Conservation (phyloP, 805 yeast genomes). For the Cyberlindnera nakhonratchasimensis region DNA sequence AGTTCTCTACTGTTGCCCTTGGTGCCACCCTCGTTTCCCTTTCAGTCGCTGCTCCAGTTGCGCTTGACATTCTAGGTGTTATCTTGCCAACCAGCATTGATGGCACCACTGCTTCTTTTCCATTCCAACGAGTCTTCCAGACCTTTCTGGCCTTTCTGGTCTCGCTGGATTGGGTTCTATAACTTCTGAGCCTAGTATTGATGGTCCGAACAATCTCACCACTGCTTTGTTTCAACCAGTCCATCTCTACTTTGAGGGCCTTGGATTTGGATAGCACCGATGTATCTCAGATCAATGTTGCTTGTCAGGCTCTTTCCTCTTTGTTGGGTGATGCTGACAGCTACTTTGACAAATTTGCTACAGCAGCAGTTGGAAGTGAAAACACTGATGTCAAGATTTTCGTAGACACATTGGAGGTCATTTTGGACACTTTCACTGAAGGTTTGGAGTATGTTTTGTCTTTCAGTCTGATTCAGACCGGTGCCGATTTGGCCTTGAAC, state of each 20-base stretch:
- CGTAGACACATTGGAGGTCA: background rate
- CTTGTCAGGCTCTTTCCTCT: background rate
- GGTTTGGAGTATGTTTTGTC: conserved; percentile 2
- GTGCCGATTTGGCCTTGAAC: conserved; percentile 1
- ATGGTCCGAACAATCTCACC: conserved; percentile 4
- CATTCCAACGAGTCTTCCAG: background rate
- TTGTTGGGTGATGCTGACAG: background rate
- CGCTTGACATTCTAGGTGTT: background rate
- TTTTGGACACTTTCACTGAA: background rate
- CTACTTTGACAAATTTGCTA: conserved; percentile 2
- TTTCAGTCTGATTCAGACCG: conserved; percentile 1
- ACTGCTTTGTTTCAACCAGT: background rate
- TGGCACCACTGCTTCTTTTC: background rate
- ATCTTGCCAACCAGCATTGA: background rate
- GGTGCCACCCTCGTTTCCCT: conserved; percentile 1
- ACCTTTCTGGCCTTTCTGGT: background rate
- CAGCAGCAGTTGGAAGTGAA: background rate
- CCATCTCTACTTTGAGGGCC: background rate
- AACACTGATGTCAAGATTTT: background rate
- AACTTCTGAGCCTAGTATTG: background rate
- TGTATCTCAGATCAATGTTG: background rate
- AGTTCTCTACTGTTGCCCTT: background rate
- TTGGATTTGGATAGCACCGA: background rate
- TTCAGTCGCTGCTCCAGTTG: conserved; percentile 1
- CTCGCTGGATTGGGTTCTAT: background rate